Conservation (phyloP, 1,284 basidiomycete species). For the Cutaneotrichosporon cavernicola region DNA sequence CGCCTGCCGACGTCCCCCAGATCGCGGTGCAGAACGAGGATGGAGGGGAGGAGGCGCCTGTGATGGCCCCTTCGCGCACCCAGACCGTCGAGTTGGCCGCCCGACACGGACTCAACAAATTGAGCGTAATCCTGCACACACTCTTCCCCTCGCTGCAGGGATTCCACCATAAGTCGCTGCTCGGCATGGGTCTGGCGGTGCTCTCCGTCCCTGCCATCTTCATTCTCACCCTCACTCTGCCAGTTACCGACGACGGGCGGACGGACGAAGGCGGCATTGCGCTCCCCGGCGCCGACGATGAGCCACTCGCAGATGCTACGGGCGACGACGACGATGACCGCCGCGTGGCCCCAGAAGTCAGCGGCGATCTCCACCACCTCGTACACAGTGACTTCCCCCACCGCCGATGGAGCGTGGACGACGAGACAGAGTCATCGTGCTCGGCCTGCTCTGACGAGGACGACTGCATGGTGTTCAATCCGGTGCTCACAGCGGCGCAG, state of each 20-base stretch:
- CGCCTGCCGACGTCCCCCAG: not conserved
- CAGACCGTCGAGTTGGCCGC: constrained; percentile 1
- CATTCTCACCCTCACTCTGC: constrained; percentile 80
- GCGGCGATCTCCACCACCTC: constrained; percentile 47
- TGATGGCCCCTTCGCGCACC: constrained; percentile 5
- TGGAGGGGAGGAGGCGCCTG: not conserved
- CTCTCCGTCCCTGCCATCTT: constrained; percentile 85
- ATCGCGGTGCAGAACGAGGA: constrained; percentile 5
- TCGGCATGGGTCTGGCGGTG: constrained; percentile 72
- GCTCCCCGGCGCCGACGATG: constrained; percentile 40
- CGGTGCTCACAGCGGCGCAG: constrained; percentile 76
- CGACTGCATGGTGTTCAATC: constrained; percentile 62
- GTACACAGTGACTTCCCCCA: constrained; percentile 32
- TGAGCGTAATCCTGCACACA: constrained; percentile 14
- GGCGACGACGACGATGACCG: constrained; percentile 23
- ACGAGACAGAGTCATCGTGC: constrained; percentile 7
- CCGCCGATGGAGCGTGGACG: not conserved
- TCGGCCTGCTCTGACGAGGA: constrained; percentile 10
- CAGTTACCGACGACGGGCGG: constrained; percentile 66
- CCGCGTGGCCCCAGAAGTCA: constrained; percentile 28
- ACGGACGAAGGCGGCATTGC: constrained; percentile 41
- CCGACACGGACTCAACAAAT: not conserved
- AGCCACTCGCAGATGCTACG: constrained; percentile 41
- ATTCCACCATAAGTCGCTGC: constrained; percentile 68
- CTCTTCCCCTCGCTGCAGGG: constrained; percentile 84